Conservation (phyloP, 306 rosid genomes). For the Fragaria vesca region DNA sequence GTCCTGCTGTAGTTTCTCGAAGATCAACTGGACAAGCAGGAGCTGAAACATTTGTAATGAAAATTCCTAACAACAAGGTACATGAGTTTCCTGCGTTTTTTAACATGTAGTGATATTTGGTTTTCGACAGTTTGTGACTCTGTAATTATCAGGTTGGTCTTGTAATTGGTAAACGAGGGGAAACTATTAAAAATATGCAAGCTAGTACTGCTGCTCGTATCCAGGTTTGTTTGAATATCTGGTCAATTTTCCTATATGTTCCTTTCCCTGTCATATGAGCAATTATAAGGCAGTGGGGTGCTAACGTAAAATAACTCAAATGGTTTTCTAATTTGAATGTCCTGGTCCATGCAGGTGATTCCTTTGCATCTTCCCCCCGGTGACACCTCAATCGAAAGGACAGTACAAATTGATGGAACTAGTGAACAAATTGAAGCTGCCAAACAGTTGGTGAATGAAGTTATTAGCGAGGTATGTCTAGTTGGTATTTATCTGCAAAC, state of each 20-base stretch:
- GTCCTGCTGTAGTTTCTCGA: slow-evolving; percentile 66
- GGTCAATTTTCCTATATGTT: background rate
- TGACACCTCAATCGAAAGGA: slow-evolving; percentile 78
- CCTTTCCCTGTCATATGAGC: background rate
- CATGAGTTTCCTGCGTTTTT: background rate
- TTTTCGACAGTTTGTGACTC: slow-evolving; percentile 1
- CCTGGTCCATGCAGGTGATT: slow-evolving; percentile 59
- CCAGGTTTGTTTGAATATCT: slow-evolving; percentile 51
- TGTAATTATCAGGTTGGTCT: slow-evolving; percentile 76
- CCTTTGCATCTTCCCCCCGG: slow-evolving; percentile 99
- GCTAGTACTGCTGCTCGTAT: slow-evolving; percentile 83
- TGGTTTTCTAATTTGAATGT: background rate
- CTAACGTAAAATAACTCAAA: background rate
- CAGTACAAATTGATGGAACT: slow-evolving; percentile 86
- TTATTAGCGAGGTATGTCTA: slow-evolving; percentile 82
- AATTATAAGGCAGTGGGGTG: background rate
- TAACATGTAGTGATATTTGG: background rate
- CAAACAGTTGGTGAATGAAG: slow-evolving; percentile 76
- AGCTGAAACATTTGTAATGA: slow-evolving; percentile 68
- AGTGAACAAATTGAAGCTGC: slow-evolving; percentile 88
- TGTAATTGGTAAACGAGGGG: slow-evolving; percentile 96
- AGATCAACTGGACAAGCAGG: slow-evolving; percentile 73
- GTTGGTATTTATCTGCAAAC: slow-evolving; percentile 24
- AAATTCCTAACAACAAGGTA: slow-evolving; percentile 94
- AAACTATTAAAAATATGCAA: slow-evolving; percentile 92